Evolutionary conservation across 2,329 filamentous ascomycete genomes (phyloP).

Genomic region (Diaporthe velutina): DNA sequence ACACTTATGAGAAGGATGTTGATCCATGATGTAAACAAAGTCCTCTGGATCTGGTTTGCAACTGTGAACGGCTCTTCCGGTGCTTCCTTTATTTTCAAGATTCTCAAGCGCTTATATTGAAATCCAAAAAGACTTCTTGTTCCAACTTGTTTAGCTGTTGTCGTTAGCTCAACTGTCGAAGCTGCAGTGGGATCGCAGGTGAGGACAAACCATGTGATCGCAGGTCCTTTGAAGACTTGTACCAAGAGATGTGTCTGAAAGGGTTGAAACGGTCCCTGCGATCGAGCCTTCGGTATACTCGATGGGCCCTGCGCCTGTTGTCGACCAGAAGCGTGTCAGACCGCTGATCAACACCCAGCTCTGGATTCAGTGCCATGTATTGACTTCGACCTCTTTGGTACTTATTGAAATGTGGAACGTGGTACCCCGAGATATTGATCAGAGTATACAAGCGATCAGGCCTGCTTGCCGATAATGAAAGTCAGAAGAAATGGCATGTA

Average conservation of each 20-base stretch:
- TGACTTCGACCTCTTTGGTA: not conserved
- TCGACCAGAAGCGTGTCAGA: conserved; percentile 7
- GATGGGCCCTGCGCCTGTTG: conserved; percentile 25
- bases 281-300: not conserved
- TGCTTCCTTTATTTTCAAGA: not conserved
- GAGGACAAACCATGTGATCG: not conserved
- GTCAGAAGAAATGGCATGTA: not conserved
- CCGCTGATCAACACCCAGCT: not conserved
- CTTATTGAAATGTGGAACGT: not conserved
- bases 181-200: too few relatives aligned
- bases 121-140: conserved; percentile 3
- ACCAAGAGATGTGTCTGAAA: conserved; percentile 31
- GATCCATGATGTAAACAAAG: conserved; percentile 18
- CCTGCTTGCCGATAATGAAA: not conserved
- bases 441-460: not conserved
- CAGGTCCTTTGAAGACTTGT: not conserved
- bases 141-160: not conserved
- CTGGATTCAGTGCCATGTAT: not conserved
- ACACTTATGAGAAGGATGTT: conserved; percentile 22
- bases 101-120: not conserved
- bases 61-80: conserved; percentile 14
- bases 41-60: conserved; percentile 27
- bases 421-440: too few relatives aligned
- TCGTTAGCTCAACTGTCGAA: not conserved
- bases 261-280: conserved; percentile 19